Conservation (phyloP, 2,329 filamentous ascomycete genomes). For the Mariannaea elegans region DNA sequence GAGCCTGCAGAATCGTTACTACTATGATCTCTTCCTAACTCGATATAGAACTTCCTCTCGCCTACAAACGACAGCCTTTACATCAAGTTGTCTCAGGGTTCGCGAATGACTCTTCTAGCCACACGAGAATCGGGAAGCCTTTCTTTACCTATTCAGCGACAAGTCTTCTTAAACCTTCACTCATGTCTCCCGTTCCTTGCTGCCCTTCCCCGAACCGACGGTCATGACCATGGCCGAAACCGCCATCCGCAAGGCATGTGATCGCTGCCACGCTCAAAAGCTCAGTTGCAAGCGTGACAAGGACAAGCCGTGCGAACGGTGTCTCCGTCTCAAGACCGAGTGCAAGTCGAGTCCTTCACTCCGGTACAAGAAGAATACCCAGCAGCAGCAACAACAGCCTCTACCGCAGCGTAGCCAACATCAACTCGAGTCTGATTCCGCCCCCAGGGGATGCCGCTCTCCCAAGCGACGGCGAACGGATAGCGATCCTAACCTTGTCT, state of each 20-base stretch:
- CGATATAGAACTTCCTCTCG: constrained; percentile 18
- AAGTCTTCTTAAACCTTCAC: constrained; percentile 43
- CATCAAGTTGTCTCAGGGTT: too few relatives aligned
- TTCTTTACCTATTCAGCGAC: too few relatives aligned
- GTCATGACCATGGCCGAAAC: constrained; percentile 49
- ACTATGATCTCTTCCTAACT: constrained; percentile 4
- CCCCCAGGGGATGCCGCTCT: constrained; percentile 41
- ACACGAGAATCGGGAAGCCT: constrained; percentile 4
- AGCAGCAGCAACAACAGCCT: constrained; percentile 35
- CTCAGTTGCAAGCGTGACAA: constrained; percentile 55
- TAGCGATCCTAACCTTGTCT: constrained; percentile 44
- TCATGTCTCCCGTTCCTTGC: constrained; percentile 40
- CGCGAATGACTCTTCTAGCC: neutral
- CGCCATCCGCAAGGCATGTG: constrained; percentile 55
- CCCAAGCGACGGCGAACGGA: constrained; percentile 50
- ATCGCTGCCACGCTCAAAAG: constrained; percentile 58
- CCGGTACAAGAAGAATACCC: constrained; percentile 48
- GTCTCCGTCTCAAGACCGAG: constrained; percentile 50
- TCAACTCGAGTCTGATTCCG: constrained; percentile 21
- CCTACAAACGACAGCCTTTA: too few relatives aligned
- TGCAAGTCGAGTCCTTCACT: constrained; percentile 57
- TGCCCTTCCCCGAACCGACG: constrained; percentile 33
- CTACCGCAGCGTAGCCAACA: constrained; percentile 14
- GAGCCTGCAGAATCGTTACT: constrained; percentile 17
- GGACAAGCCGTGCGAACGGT: constrained; percentile 54